Conservation (phyloP, 2,329 filamentous ascomycete species). For the Cytospora leucostoma region DNA sequence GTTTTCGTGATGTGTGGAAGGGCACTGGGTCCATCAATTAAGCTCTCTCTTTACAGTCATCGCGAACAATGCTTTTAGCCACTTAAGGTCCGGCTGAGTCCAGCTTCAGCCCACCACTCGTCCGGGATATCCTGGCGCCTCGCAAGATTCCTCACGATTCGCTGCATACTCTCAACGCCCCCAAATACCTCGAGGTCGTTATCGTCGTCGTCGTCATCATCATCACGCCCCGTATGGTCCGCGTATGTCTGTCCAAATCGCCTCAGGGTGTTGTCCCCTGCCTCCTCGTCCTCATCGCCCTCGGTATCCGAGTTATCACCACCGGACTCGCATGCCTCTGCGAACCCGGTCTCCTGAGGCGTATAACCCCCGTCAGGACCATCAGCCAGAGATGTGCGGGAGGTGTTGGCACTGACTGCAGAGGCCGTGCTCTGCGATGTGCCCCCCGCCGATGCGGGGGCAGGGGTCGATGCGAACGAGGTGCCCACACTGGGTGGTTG, state of each 20-base stretch:
- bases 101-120: constrained; percentile 76
- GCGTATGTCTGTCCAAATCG: constrained; percentile 40
- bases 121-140: constrained; percentile 76
- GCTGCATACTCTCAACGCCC: constrained; percentile 59
- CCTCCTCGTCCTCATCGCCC: constrained; percentile 47
- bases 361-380: constrained; percentile 32
- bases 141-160: constrained; percentile 70
- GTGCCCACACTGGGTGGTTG: constrained; percentile 78
- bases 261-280: constrained; percentile 29
- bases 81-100: constrained; percentile 61
- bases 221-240: constrained; percentile 44
- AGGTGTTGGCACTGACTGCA: constrained; percentile 41
- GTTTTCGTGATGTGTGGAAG: not conserved
- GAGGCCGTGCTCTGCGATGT: constrained; percentile 39
- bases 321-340: constrained; percentile 53
- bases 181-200: constrained; percentile 42
- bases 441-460: constrained; percentile 48
- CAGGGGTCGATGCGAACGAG: constrained; percentile 73
- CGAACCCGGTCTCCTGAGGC: constrained; percentile 28
- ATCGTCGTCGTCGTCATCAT: constrained; percentile 29
- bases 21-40: not conserved
- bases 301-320: constrained; percentile 60
- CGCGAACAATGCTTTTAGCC: not conserved
- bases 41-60: not conserved
- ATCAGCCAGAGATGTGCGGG: constrained; percentile 49